phyloP scores from a whole-genome alignment of 305 asterid species.

The Fraxinus floribunda region DNA sequence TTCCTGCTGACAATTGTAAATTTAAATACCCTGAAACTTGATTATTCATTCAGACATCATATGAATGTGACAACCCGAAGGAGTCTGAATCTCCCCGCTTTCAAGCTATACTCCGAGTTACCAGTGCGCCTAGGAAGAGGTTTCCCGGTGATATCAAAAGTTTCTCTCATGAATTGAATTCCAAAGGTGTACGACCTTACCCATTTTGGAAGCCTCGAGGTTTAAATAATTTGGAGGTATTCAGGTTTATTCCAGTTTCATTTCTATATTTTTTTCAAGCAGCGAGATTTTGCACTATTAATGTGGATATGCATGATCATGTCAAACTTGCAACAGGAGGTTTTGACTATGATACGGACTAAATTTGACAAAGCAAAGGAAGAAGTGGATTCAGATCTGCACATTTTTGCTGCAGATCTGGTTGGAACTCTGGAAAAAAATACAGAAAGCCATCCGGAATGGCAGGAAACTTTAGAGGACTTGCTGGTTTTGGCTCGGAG shows the following conservation, averaged over 20 bases:
- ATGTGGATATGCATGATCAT: slow-evolving; percentile 24
- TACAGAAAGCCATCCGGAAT: slow-evolving; percentile 85
- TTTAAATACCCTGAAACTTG: slow-evolving; percentile 17
- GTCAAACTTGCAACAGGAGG: slow-evolving; percentile 60
- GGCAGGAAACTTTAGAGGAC: slow-evolving; percentile 99
- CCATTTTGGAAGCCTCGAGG: slow-evolving; percentile 98
- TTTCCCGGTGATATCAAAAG: slow-evolving; percentile 95
- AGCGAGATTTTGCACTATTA: slow-evolving; percentile 19
- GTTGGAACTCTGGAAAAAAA: slow-evolving; percentile 91
- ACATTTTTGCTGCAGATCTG: slow-evolving; percentile 90
- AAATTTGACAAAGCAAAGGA: slow-evolving; percentile 98
- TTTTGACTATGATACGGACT: slow-evolving; percentile 78
- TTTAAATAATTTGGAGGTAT: slow-evolving; percentile 94
- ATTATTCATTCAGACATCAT: slow-evolving; percentile 56
- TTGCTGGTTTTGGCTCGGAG: slow-evolving; percentile 86
- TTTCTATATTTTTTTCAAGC: slow-evolving; percentile 7
- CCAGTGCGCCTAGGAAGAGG: slow-evolving; percentile 99
- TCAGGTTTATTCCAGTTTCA: slow-evolving; percentile 10
- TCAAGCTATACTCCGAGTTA: slow-evolving; percentile 98
- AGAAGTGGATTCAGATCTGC: slow-evolving; percentile 97
- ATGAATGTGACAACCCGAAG: slow-evolving; percentile 96
- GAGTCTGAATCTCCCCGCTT: slow-evolving; percentile 99
- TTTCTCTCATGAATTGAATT: slow-evolving; percentile 95
- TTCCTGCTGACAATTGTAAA: slow-evolving; percentile 14
- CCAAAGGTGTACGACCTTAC: slow-evolving; percentile 98